phyloP scores from a whole-genome alignment of 1,139 yeast genomes.

The Entelexis sorbosivorans region DNA sequence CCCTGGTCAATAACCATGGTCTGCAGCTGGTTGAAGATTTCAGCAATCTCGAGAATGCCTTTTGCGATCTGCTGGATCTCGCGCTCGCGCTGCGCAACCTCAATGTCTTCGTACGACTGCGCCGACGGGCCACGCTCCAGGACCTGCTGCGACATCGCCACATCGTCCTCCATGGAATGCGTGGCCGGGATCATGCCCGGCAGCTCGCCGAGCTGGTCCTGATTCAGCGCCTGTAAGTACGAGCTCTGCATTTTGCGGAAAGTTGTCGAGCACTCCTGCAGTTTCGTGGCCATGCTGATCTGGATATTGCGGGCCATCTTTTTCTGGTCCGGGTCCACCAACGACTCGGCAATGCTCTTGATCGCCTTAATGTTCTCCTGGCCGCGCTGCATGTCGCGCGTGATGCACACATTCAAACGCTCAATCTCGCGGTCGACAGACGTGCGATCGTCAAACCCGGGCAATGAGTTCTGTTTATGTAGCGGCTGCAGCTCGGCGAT shows the following conservation, averaged over 20 bases:
- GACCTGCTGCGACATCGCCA: conserved; percentile 35
- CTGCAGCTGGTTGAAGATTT: conserved; percentile 89
- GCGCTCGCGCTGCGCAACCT: conserved; percentile 63
- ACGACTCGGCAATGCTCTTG: conserved; percentile 39
- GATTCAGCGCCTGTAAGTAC: conserved; percentile 52
- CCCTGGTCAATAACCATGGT: conserved; percentile 91
- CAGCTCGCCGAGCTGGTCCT: conserved; percentile 26
- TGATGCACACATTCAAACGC: conserved; percentile 58
- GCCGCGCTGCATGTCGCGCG: conserved; percentile 63
- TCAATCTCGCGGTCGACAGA: conserved; percentile 67
- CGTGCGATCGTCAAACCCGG: conserved; percentile 71
- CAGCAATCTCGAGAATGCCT: conserved; percentile 85
- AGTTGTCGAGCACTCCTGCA: conserved; percentile 64
- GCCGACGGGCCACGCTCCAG: conserved; percentile 30
- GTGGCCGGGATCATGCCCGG: conserved; percentile 18
- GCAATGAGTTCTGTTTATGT: conserved; percentile 73
- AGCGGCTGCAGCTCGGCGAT: conserved; percentile 50
- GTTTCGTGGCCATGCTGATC: conserved; percentile 70
- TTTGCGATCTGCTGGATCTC: conserved; percentile 86
- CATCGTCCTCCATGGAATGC: conserved; percentile 30
- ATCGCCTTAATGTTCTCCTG: conserved; percentile 64
- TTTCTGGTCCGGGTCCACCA: conserved; percentile 38
- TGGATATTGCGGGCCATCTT: conserved; percentile 69
- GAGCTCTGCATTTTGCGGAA: conserved; percentile 83
- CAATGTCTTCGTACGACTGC: conserved; percentile 25